Conservation (phyloP, 2,329 filamentous ascomycete genomes). For the Hypomyces rosellus region DNA sequence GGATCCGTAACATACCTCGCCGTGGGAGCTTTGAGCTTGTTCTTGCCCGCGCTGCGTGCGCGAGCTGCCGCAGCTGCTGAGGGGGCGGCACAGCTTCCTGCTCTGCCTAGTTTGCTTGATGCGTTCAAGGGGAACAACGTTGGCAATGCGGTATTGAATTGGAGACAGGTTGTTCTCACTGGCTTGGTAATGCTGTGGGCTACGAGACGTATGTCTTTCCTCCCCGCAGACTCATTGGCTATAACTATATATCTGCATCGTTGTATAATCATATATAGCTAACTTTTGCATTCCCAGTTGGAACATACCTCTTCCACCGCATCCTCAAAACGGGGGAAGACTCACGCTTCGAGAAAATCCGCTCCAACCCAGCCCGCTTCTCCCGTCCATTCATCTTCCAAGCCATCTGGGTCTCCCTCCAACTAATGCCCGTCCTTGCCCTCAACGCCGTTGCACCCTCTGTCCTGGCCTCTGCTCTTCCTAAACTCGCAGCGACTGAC, state of each 20-base stretch:
- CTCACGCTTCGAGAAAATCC: constrained; percentile 39
- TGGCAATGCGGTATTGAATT: constrained; percentile 44
- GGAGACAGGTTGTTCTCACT: constrained; percentile 45
- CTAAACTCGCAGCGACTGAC: constrained; percentile 44
- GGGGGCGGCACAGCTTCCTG: constrained; percentile 27
- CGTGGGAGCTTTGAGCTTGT: constrained; percentile 55
- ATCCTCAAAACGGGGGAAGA: constrained; percentile 55
- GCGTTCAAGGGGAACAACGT: constrained; percentile 29
- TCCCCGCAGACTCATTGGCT: no score
- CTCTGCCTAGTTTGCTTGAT: constrained; percentile 39
- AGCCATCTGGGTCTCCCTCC: constrained; percentile 63
- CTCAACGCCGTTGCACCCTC: constrained; percentile 55
- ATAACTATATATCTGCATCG: not conserved
- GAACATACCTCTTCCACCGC: constrained; percentile 57
- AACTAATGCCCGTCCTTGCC: constrained; percentile 57
- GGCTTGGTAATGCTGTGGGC: constrained; percentile 50
- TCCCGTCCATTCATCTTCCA: constrained; percentile 43
- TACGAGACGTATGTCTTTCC: constrained; percentile 41
- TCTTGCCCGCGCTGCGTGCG: constrained; percentile 53
- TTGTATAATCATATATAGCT: not conserved
- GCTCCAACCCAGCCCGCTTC: constrained; percentile 30
- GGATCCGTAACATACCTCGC: constrained; percentile 61
- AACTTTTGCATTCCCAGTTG: constrained; percentile 34
- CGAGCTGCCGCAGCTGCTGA: constrained; percentile 31
- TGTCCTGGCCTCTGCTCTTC: constrained; percentile 41